A percentile compares a stretch with the other conserved stretches of the same genome.
Evolutionary conservation across 2,329 filamentous ascomycete species (phyloP).

Genomic region (Shiraia sp.): DNA sequence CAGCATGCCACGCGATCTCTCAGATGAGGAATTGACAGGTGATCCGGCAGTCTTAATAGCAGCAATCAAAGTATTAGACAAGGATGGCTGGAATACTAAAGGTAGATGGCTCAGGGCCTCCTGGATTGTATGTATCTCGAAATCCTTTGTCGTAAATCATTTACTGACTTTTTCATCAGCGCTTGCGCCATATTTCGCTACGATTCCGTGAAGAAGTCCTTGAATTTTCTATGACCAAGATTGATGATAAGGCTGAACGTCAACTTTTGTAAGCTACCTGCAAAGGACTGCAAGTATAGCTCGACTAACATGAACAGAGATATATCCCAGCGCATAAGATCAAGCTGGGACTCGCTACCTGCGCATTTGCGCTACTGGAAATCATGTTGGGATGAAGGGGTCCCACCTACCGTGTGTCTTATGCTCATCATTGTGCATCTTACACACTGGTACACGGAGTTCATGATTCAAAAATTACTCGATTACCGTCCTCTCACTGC

Average conservation of each 20-base stretch:
- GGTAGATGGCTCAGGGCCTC: slow-evolving; percentile 27
- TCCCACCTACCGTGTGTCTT: slow-evolving; percentile 31
- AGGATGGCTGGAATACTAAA: slow-evolving; percentile 47
- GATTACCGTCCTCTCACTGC: slow-evolving; percentile 27
- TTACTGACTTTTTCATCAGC: slow-evolving; percentile 10
- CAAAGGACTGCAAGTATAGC: background rate
- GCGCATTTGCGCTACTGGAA: slow-evolving; percentile 35
- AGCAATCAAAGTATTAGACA: slow-evolving; percentile 27
- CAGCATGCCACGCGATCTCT: slow-evolving; percentile 34
- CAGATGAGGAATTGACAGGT: slow-evolving; percentile 30
- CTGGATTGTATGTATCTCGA: slow-evolving; percentile 25
- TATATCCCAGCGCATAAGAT: slow-evolving; percentile 32
- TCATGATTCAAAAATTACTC: slow-evolving; percentile 41
- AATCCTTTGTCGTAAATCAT: too few relatives aligned
- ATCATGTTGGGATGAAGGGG: slow-evolving; percentile 31
- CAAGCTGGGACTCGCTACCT: slow-evolving; percentile 33
- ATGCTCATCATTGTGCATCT: slow-evolving; percentile 42
- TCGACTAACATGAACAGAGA: slow-evolving; percentile 14
- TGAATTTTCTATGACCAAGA: slow-evolving; percentile 28
- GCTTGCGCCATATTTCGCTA: slow-evolving; percentile 27
- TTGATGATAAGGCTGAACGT: slow-evolving; percentile 21
- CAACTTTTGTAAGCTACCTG: slow-evolving; percentile 23
- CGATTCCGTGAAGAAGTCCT: slow-evolving; percentile 40
- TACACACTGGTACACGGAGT: slow-evolving; percentile 41
- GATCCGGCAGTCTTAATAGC: slow-evolving; percentile 15